Evolutionary conservation across 2,329 filamentous ascomycete species (phyloP), one percentile per base, ranked within the genome.

Genomic region (Fusarium camptoceras): DNA sequence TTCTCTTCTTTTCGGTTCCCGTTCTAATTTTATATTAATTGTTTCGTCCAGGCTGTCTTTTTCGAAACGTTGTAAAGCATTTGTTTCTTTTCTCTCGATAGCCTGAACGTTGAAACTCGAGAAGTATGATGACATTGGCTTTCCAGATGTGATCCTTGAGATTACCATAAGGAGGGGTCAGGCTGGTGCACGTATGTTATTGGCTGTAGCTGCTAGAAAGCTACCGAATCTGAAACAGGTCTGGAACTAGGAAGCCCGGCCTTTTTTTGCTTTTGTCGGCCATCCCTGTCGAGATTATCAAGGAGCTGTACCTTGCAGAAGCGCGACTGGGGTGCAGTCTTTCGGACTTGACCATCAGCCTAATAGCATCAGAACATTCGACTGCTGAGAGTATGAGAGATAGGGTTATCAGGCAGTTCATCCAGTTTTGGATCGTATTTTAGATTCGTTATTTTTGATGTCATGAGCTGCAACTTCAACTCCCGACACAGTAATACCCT

Each of bases 261-360:
- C 47, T 46, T 56, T 59, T 25, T 47, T 62, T 43, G 22, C 25
- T 37, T 48, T 37, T 37, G 16, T n/a, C 20, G 44, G 18, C 4
- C 8, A 44, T 24, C 67, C 68, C 55, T 55, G 68, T 55, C 55
- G 46, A 69, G 55, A 62, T 53, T 64, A 44, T 41, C 68, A 56
- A 55, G 68, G 64, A 61, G 55, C 41, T 55, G 55, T 69, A 65
- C 68, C 68, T 71, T 71, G 64, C 59, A 71, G 68, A 65, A 66
- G 68, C 59, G 55, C 24, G 34, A 55, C 60, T 41, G 25, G 42
- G 51, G 18, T 61, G 53, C 12, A 30, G 34, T 28, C 39, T 68
- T 54, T 64, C 44, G 37, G 48, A 59, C 53, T 25, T 37, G 30
- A 42, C 41, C 20, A 22, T 24, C 24, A 22, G 34, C 16, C 34